These are phyloP conservation scores for Pharnaceum exiguum DNA, from an alignment of 148 eudicot species.

Conservation along the genomic window DNA sequence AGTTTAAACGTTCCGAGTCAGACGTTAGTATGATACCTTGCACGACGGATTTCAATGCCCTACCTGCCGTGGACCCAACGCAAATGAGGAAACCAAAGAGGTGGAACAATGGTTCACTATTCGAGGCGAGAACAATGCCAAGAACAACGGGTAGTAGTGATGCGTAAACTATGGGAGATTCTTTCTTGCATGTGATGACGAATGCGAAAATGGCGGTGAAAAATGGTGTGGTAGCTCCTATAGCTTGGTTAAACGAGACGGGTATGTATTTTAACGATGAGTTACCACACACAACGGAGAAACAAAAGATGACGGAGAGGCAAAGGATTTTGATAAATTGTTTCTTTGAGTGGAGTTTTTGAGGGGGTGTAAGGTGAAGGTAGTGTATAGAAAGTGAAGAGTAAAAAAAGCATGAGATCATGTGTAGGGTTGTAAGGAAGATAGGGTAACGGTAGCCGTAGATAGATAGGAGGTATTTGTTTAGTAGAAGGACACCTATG, in stretches of 20 bases:
- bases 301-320: conserved; percentile 56
- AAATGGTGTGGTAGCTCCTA: conserved; percentile 86
- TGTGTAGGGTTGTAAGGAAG: conserved; percentile 75
- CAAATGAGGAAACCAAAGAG: conserved; percentile 68
- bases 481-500: conserved; percentile 69
- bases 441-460: conserved; percentile 79
- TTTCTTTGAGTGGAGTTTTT: conserved; percentile 41
- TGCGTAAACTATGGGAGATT: conserved; percentile 48
- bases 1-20: conserved; percentile 68
- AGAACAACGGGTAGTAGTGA: conserved; percentile 66
- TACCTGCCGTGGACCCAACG: conserved; percentile 72
- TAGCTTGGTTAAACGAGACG: conserved; percentile 80
- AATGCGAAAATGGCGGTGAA: conserved; percentile 82
- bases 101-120: conserved; percentile 73
- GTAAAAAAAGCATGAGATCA: conserved; percentile 61
- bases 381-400: conserved; percentile 40
- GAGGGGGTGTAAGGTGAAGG: conserved; percentile 53
- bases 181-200: conserved; percentile 59
- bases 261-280: conserved; percentile 68
- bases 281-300: conserved; percentile 85
- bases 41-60: conserved; percentile 77
- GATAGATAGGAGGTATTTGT: conserved; percentile 70
- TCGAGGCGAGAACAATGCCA: conserved; percentile 77
- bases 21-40: conserved; percentile 60
- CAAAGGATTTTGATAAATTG: conserved; percentile 62